phyloP scores from a whole-genome alignment of 441 rosid genomes.

The Codiaeum variegatum region DNA sequence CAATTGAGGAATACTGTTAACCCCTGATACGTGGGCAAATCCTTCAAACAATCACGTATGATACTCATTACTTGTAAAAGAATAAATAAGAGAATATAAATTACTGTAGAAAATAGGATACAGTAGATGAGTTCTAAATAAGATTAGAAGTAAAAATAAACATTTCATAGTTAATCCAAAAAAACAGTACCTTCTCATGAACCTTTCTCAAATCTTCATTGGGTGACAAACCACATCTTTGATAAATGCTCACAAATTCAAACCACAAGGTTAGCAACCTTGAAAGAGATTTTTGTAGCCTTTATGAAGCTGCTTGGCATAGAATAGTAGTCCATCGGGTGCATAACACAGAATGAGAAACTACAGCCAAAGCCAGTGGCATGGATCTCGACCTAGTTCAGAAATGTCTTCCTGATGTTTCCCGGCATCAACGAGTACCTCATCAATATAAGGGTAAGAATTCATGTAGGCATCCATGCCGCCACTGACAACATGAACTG shows the following conservation, averaged over 20 bases:
- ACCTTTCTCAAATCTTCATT: constrained; percentile 68
- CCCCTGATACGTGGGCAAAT: constrained; percentile 97
- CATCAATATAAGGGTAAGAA: constrained; percentile 93
- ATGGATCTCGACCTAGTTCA: constrained; percentile 41
- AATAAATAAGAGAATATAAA: constrained; percentile 14
- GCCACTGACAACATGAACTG: constrained; percentile 48
- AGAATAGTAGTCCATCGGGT: constrained; percentile 77
- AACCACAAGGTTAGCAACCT: constrained; percentile 97
- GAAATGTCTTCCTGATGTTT: constrained; percentile 86
- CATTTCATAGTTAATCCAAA: neutral
- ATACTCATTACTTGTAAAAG: constrained; percentile 73
- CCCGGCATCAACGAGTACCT: constrained; percentile 91
- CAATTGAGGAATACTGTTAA: constrained; percentile 91
- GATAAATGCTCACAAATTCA: constrained; percentile 88
- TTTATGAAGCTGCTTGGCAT: constrained; percentile 94
- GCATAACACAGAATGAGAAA: constrained; percentile 50
- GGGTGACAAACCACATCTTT: constrained; percentile 48
- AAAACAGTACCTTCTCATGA: constrained; percentile 60
- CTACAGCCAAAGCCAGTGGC: constrained; percentile 42
- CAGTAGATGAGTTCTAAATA: constrained; percentile 5
- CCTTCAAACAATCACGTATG: constrained; percentile 94
- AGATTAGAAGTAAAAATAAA: neutral
- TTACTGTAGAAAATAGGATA: constrained; percentile 8
- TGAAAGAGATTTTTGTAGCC: constrained; percentile 97
- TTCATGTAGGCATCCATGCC: constrained; percentile 97